Evolutionary conservation across 805 yeast species (phyloP), one percentile per base, ranked within the genome.

Genomic region (Candida nanaspora): DNA sequence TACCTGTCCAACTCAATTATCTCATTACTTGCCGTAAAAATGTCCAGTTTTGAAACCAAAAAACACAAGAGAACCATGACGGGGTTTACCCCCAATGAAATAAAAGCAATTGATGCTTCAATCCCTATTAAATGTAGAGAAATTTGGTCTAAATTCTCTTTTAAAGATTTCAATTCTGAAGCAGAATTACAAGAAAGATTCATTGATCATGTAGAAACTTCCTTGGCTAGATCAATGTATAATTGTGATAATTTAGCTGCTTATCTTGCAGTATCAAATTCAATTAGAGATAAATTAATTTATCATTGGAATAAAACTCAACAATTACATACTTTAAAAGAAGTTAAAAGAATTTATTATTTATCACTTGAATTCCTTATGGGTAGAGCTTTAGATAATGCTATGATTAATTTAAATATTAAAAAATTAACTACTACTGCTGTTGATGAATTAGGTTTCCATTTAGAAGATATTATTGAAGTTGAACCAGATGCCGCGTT

Each of bases 351-450:
- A 47, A 82, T 88, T 33, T 88, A 88, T 63, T 88, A 88, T 59
- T 62, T 88, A 45, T 85, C 95, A 3, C 69, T 88, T 50, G 97
- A 88, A 65, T 88, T 86, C 59, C 68, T 88, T 47, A 86, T 88
- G 95, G 97, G 97, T 35, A 76, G 96, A 55, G 96, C 96, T 36
- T 71, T 88, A 72, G 97, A 89, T 63, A 89, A 89, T 59, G 96
- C 97, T 26, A 66, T 89, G 66, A 83, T 88, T 62, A 88, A 89
- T 61, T 72, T 83, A 52, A 76, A 80, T 29, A 70, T 78, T 39
- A 81, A 87, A 60, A 78, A 71, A 30, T 63, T 75, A 39, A 76
- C 87, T 35, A 51, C 58, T 14, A 66, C 65, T 4, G 76, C 84
- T 3, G 69, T 80, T 40, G 70, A 70, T 40, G 87, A 86, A 41